Evolutionary conservation across 129 eudicot genomes (phyloP).

Genomic region (Chrysanthemum makinoi): DNA sequence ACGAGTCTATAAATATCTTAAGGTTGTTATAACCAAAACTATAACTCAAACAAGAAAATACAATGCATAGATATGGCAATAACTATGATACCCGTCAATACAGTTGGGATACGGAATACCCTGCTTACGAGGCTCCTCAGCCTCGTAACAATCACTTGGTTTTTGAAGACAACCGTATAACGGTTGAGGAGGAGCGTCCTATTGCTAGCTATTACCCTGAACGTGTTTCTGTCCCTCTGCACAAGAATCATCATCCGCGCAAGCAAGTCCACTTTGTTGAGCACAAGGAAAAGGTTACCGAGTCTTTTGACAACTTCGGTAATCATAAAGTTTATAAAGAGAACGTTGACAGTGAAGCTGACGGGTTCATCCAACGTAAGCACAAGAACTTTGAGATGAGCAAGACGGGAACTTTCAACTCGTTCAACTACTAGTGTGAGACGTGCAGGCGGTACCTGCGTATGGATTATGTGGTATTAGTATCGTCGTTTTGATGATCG

Average conservation of each 20-base stretch:
- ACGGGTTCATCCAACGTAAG: conserved; percentile 46
- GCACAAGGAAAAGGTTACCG: conserved; percentile 27
- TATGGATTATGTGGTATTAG: conserved; percentile 1
- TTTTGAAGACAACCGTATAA: conserved; percentile 8
- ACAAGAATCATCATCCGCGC: conserved; percentile 24
- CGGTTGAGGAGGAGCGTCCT: conserved; percentile 14
- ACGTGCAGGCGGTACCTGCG: not conserved
- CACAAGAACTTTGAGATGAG: conserved; percentile 52
- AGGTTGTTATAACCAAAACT: not conserved
- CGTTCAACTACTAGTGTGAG: conserved; percentile 12
- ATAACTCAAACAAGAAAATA: conserved; percentile 8
- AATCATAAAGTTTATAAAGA: conserved; percentile 25
- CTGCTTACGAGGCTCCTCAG: conserved; percentile 23
- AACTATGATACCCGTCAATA: conserved; percentile 7
- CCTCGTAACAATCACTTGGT: conserved; percentile 13
- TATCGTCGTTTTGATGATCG: not conserved
- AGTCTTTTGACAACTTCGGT: conserved; percentile 24
- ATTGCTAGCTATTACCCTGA: not conserved
- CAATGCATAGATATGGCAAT: conserved; percentile 18
- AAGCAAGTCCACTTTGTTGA: conserved; percentile 61
- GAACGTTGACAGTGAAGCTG: conserved; percentile 53
- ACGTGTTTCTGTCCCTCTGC: conserved; percentile 6
- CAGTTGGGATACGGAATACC: conserved; percentile 26
- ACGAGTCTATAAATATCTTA: conserved; percentile 29
- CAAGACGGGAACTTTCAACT: conserved; percentile 38